Evolutionary conservation across 2,329 filamentous ascomycete species (phyloP).

Genomic region (Fusarium sp.): DNA sequence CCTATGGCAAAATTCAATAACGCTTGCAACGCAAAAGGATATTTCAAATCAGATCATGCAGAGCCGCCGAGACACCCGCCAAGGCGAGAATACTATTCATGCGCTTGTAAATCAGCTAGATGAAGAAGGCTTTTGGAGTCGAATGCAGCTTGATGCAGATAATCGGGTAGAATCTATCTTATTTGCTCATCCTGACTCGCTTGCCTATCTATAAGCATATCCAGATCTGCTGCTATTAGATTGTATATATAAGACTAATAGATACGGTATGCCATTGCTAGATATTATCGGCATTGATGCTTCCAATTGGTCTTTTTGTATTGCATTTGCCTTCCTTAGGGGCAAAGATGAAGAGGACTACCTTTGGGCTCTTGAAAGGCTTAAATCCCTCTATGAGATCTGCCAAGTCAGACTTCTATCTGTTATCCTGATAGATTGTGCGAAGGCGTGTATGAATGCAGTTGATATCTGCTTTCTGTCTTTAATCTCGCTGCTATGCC

Average conservation of each 20-base stretch:
- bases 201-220: slow-evolving; percentile 31
- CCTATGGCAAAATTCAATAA: too few species aligned
- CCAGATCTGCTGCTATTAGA: slow-evolving; percentile 32
- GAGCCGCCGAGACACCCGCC: too few species aligned
- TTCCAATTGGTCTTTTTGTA: slow-evolving; percentile 30
- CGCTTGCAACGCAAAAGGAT: too few species aligned
- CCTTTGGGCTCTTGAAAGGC: slow-evolving; percentile 23
- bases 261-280: slow-evolving; percentile 13
- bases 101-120: slow-evolving; percentile 37
- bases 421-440: not conserved
- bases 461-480: not conserved
- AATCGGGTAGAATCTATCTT: slow-evolving; percentile 30
- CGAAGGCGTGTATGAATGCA: not conserved
- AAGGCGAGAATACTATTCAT: not conserved
- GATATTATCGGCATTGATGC: slow-evolving; percentile 9
- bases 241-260: slow-evolving; percentile 26
- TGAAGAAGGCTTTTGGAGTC: slow-evolving; percentile 32
- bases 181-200: slow-evolving; percentile 35
- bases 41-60: too few species aligned
- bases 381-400: slow-evolving; percentile 25
- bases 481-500: not conserved
- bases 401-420: slow-evolving; percentile 1
- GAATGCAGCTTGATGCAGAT: slow-evolving; percentile 24
- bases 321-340: slow-evolving; percentile 33
- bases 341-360: slow-evolving; percentile 28